phyloP scores from a whole-genome alignment of 352 stramenopile genomes.

The Globisporangium echinulatum region DNA sequence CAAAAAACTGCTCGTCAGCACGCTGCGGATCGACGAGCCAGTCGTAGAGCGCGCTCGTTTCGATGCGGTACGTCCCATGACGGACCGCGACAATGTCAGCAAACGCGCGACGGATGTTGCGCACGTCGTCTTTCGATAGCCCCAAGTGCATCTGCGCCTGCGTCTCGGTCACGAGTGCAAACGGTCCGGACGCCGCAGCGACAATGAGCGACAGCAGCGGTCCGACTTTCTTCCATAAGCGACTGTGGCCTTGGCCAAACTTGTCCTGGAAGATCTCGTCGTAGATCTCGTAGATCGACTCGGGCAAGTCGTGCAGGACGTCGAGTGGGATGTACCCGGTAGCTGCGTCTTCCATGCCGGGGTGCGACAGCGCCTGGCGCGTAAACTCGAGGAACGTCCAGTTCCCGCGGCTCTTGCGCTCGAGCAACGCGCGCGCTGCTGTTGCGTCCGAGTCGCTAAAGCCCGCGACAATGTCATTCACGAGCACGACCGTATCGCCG shows the following conservation, averaged over 20 bases:
- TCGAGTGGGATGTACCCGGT: conserved; percentile 41
- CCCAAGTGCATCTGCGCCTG: conserved; percentile 55
- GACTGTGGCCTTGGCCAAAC: conserved; percentile 66
- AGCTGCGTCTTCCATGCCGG: conserved; percentile 44
- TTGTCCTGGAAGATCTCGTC: conserved; percentile 86
- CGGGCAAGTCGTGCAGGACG: conserved; percentile 64
- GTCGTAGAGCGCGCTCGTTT: conserved; percentile 59
- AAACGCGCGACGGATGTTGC: conserved; percentile 65
- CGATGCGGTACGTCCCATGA: conserved; percentile 63
- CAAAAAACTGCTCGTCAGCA: conserved; percentile 55
- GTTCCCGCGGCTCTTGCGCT: conserved; percentile 68
- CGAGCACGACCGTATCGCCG: conserved; percentile 40
- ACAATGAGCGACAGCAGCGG: conserved; percentile 70
- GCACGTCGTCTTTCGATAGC: conserved; percentile 54
- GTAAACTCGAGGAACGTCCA: conserved; percentile 80
- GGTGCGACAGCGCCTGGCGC: conserved; percentile 62
- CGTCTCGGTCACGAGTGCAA: conserved; percentile 63
- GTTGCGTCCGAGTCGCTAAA: conserved; percentile 37
- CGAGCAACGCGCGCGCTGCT: conserved; percentile 46
- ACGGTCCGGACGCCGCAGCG: conserved; percentile 56
- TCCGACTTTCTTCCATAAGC: conserved; percentile 72
- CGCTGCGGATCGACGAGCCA: conserved; percentile 58
- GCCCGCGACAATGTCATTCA: conserved; percentile 49
- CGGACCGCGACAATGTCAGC: conserved; percentile 64
- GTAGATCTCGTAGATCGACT: conserved; percentile 81